phyloP scores from a whole-genome alignment of 176 grass and related monocot species.

The Pontederia crassipes region DNA sequence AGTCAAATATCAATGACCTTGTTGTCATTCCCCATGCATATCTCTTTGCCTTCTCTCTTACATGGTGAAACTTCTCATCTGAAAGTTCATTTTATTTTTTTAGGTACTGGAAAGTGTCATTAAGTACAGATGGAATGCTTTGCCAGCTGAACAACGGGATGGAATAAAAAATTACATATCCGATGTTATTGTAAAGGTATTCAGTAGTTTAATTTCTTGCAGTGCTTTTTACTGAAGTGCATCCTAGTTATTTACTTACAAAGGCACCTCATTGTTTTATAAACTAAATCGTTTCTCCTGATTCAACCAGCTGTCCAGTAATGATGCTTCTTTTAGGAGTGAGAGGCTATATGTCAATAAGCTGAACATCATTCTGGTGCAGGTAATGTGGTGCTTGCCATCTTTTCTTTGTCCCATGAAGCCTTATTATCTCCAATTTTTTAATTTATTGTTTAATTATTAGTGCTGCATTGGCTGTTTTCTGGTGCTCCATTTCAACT shows the following conservation, averaged over 20 bases:
- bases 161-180: conserved; percentile 99
- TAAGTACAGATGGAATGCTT: conserved; percentile 94
- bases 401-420: not conserved
- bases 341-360: conserved; percentile 99
- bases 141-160: conserved; percentile 88
- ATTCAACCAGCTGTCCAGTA: conserved; percentile 69
- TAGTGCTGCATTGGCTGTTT: not conserved
- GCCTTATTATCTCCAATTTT: not conserved
- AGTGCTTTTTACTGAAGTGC: conserved; percentile 3
- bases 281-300: not conserved
- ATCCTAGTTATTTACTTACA: not conserved
- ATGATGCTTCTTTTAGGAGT: conserved; percentile 71
- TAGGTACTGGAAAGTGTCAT: conserved; percentile 99
- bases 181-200: conserved; percentile 87
- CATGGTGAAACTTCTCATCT: not conserved
- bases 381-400: conserved; percentile 30
- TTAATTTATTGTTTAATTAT: not conserved
- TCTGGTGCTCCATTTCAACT: no score
- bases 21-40: no score
- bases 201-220: not conserved
- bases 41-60: no score
- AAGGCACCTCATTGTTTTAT: conserved; percentile 14
- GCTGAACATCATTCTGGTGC: conserved; percentile 94
- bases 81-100: conserved; percentile 23
- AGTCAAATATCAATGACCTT: no score